Conservation (phyloP, 805 yeast genomes). For the Barnettozyma sucrosica region DNA sequence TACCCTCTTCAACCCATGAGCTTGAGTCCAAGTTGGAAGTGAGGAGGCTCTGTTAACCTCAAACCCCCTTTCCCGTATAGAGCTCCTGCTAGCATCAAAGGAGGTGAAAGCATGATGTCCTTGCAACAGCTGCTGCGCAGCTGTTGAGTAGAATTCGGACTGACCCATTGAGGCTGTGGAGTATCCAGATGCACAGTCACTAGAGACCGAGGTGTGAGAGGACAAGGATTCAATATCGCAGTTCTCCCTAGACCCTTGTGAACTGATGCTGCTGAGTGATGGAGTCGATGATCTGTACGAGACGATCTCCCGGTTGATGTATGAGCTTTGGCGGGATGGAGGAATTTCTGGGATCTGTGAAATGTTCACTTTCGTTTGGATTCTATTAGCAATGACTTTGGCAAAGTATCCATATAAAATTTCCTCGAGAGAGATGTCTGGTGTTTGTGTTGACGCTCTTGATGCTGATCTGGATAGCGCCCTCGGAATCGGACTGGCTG, state of each 20-base stretch:
- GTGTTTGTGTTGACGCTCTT: slow-evolving; percentile 6
- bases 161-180: background rate
- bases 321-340: slow-evolving; percentile 7
- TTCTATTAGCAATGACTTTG: slow-evolving; percentile 19
- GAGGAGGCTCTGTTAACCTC: background rate
- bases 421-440: slow-evolving; percentile 7
- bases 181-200: background rate
- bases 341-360: background rate
- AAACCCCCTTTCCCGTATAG: background rate
- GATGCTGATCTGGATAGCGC: background rate
- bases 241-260: background rate
- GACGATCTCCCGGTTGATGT: slow-evolving; percentile 1
- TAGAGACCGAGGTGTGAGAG: background rate
- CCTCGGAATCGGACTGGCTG: background rate
- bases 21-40: background rate
- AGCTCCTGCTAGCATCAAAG: background rate
- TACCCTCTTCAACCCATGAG: background rate
- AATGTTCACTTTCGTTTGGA: slow-evolving; percentile 19
- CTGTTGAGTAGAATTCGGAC: background rate
- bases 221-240: background rate
- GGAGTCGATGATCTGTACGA: background rate
- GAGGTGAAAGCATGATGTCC: background rate
- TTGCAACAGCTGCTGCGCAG: background rate
- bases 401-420: slow-evolving; percentile 12
- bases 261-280: background rate